Base-by-base conservation (phyloP, 2,329 filamentous ascomycete species). In the Apiospora phragmitis region DNA sequence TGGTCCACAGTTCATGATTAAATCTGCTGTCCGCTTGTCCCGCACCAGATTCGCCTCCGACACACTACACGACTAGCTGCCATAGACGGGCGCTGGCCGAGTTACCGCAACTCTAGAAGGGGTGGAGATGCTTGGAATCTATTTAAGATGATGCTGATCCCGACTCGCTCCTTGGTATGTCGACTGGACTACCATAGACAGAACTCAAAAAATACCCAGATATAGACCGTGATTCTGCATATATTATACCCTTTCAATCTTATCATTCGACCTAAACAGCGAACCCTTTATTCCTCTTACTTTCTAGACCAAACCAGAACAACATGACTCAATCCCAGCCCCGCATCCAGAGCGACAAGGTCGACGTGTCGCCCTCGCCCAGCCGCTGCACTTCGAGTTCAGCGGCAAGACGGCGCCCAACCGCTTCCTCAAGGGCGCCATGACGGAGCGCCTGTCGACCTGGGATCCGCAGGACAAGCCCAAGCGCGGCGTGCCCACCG, bases 341-440 rank as follows among this genome's bases (percentile, higher is more conserved):
- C 29, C 55, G 55, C 55, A 38, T 62, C 21, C 18, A 42, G n/a
- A 51, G 68, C 29, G 71, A 68, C 21, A 59, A 42, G 26, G 70
- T 70, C 16, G 76, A 80, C 69, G 72, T 76, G 18, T 70, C 75
- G 18, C 76, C 77, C 73, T 85, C 26, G 81, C 76, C 16, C 68
- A 79, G 62, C 80, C 82, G 4, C 76, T 85, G 43, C 71, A 78
- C 12, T 85, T 83, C 72, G 73, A 79, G 26, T 85, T 85, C 77
- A 84, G 85, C 62, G 83, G 84, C 71, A 84, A 81, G 68, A 86
- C 83, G 8, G 88, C 87, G 2, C 82, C 83, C 6, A 91, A 90
- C 75, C 83, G 88, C 32, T 89, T 90, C 77, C 76, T 90, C 71
- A 91, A 91, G 77, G 87, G 81, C 7, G 86, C 89, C 45, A 89